These are phyloP conservation scores for Silene uniflora DNA, from an alignment of 148 eudicot genomes.

Conservation along the genomic window DNA sequence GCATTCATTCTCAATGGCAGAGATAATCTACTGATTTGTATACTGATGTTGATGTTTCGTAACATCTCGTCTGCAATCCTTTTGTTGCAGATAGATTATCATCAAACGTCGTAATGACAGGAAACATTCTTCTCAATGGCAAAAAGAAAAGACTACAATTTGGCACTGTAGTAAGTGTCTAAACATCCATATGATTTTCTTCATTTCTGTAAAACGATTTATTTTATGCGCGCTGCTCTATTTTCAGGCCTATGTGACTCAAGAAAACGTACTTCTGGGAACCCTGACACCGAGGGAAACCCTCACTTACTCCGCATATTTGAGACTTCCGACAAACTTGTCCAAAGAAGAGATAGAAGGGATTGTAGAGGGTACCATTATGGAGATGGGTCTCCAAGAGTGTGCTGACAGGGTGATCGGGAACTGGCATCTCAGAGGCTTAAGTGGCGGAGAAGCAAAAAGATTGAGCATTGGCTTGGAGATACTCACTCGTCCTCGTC, in stretches of 20 bases:
- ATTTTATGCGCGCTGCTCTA: not conserved
- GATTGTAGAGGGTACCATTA: conserved; percentile 54
- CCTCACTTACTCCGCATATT: conserved; percentile 61
- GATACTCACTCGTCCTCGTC: conserved; percentile 55
- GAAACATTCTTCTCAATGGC: conserved; percentile 74
- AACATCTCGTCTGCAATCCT: conserved; percentile 1
- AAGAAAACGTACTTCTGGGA: conserved; percentile 65
- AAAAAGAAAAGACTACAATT: conserved; percentile 54
- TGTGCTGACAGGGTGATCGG: conserved; percentile 68
- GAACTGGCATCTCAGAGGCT: conserved; percentile 79
- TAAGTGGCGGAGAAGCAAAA: conserved; percentile 82
- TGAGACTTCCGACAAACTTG: conserved; percentile 61
- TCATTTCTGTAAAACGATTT: no score
- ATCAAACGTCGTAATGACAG: conserved; percentile 71
- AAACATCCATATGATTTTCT: not conserved
- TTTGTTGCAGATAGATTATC: conserved; percentile 69
- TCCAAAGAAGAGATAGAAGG: conserved; percentile 44
- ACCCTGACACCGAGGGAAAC: conserved; percentile 71
- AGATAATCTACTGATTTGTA: no score
- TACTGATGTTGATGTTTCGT: not conserved
- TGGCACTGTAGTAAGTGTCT: conserved; percentile 59
- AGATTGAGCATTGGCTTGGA: conserved; percentile 78
- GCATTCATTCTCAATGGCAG: no score
- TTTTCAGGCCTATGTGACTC: conserved; percentile 79
- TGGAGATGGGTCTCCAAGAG: conserved; percentile 80